A percentile compares a stretch with the other conserved stretches of the same genome.
phyloP scores from a whole-genome alignment of 352 stramenopile species.

The Thraustotheca clavata region DNA sequence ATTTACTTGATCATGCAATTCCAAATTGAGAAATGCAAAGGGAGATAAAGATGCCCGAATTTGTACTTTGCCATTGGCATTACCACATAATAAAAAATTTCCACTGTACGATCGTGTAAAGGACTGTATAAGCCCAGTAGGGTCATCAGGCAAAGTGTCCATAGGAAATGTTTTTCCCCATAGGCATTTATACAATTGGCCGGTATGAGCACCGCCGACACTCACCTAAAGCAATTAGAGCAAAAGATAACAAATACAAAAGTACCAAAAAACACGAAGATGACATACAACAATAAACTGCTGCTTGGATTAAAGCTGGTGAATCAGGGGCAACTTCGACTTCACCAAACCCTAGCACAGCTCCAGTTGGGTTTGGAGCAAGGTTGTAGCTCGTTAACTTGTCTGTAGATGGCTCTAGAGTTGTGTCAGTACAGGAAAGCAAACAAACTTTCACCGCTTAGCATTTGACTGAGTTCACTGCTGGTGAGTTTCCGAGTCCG shows the following conservation, averaged over 20 bases:
- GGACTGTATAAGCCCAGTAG: neutral
- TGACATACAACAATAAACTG: conserved; percentile 13
- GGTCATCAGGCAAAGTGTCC: conserved; percentile 5
- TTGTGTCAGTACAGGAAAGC: neutral
- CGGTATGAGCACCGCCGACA: neutral
- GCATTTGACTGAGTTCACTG: neutral
- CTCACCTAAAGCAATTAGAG: conserved; percentile 9
- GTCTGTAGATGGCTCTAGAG: neutral
- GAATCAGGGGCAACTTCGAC: neutral
- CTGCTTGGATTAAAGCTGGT: neutral
- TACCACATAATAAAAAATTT: conserved; percentile 64
- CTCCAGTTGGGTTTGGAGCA: neutral
- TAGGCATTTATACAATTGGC: conserved; percentile 10
- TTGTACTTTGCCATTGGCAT: conserved; percentile 76
- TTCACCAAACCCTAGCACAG: conserved; percentile 11
- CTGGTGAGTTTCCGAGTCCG: conserved; percentile 5
- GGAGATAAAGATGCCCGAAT: conserved; percentile 43
- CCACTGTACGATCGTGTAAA: conserved; percentile 40
- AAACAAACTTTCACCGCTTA: neutral
- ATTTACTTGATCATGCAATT: conserved; percentile 66
- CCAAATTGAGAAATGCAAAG: conserved; percentile 56
- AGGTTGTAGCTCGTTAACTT: conserved; percentile 11
- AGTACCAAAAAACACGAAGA: conserved; percentile 1
- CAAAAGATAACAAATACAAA: neutral
- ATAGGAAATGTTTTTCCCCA: neutral